Base-by-base conservation (phyloP, 139 green algal species). In the Coelastrella sp. region DNA sequence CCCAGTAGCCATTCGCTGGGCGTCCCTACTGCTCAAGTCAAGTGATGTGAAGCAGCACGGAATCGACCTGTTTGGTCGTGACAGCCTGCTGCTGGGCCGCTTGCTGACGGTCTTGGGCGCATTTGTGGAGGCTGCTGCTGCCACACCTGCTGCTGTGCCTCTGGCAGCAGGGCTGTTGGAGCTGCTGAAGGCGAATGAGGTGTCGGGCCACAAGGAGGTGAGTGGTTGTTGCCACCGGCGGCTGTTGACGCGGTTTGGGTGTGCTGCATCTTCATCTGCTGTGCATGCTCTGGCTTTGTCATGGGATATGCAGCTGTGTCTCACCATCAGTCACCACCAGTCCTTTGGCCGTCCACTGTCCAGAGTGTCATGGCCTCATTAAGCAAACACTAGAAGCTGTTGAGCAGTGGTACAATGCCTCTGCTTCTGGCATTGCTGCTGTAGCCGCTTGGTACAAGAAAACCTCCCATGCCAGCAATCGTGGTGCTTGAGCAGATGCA, bases 11-110 rank as follows among this genome's bases (percentile, higher is more conserved):
- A 85, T 96, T 63, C 91, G 94, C 25, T 98, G 96, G 96, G 90
- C 94, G 0, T 85, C 93, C 0, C 92, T 87, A 10, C 91, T 98
- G 82, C 93, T 98, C 25, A 56, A 91, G 72, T 84, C 91, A 49
- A 72, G 91, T 27, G 65, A 85, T 82, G 90, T 82, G 22, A n/a
- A 24, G 63, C 82, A 81, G 58, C 97, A 98, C n/a, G 97, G 96
- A 19, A 92, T 98, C 27, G 96, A 99, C 92, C 89, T 98, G 81
- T 91, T 94, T 98, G 76, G 89, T 4, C 58, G 73, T 6, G 73
- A 98, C 79, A 73, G 90, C 78, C 78, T 96, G 68, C 59, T 99
- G 75, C 93, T 99, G 68, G 97, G 96, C 4, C 92, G 95, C 27
- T 84, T 99, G 84, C 91, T 98, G 17, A 75, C 87, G 12, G 95